These are phyloP conservation scores for Brassica hybrid DNA, from an alignment of 441 rosid genomes.

Conservation along the genomic window DNA sequence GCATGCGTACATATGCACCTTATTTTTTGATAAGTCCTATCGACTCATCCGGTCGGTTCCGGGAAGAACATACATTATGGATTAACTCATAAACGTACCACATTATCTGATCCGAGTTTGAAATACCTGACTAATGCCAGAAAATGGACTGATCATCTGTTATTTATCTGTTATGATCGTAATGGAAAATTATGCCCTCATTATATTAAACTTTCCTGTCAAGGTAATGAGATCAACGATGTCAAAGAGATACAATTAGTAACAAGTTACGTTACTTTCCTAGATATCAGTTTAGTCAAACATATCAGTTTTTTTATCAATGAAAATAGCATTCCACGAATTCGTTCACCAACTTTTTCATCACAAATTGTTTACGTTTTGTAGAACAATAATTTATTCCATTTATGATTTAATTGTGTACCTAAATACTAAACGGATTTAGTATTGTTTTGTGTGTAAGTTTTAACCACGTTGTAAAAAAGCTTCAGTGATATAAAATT, in stretches of 20 bases:
- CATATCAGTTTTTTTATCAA: background rate
- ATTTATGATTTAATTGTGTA: background rate
- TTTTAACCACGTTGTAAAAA: background rate
- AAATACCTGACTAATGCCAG: too few species aligned
- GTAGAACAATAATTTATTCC: background rate
- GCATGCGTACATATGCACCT: background rate
- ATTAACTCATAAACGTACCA: too few species aligned
- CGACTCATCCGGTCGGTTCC: too few species aligned
- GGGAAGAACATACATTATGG: too few species aligned
- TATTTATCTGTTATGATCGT: too few species aligned
- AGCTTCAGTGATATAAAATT: background rate
- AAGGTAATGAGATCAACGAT: background rate
- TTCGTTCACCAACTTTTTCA: background rate
- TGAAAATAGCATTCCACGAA: background rate
- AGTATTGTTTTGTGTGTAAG: background rate
- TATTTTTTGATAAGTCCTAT: background rate
- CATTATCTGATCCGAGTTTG: too few species aligned
- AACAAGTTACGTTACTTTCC: slow-evolving; percentile 5
- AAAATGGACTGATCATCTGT: too few species aligned
- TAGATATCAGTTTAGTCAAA: background rate
- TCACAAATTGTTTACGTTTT: background rate
- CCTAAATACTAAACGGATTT: background rate
- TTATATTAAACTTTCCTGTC: background rate
- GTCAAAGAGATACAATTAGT: slow-evolving; percentile 1
- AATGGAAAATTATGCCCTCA: background rate